Percentiles rank a stretch among this genome's conserved stretches.
phyloP scores from a whole-genome alignment of 169 alveolate genomes.

The Eimeria zaria region DNA sequence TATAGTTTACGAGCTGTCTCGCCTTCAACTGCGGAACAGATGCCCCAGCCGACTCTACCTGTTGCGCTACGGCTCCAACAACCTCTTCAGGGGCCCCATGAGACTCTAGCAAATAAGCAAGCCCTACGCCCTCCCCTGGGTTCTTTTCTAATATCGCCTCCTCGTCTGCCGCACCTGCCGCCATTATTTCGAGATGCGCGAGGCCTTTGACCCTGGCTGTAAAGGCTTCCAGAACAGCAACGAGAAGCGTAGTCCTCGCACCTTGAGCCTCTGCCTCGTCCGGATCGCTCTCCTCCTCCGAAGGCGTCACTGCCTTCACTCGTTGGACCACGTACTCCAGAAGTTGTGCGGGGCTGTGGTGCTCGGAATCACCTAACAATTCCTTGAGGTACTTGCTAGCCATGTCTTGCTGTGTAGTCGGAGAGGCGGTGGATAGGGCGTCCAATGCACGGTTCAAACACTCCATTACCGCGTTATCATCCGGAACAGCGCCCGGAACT shows the following conservation, averaged over 20 bases:
- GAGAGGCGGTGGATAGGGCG: not conserved
- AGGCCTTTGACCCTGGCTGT: not conserved
- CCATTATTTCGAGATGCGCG: not conserved
- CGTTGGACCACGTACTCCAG: not conserved
- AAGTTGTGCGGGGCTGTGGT: not conserved
- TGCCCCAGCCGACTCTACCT: not conserved
- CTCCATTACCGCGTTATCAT: not conserved
- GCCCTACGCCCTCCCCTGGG: not conserved
- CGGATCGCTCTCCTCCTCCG: not conserved
- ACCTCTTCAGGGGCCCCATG: not conserved
- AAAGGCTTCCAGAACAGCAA: not conserved
- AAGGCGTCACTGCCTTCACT: not conserved
- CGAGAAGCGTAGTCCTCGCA: not conserved
- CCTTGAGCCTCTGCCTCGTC: not conserved
- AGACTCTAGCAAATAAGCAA: not conserved
- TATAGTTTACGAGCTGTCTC: not conserved
- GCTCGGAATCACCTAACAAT: not conserved
- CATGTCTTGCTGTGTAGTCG: not conserved
- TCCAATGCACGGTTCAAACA: not conserved
- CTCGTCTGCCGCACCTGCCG: not conserved
- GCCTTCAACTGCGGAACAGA: not conserved
- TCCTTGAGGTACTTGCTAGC: not conserved
- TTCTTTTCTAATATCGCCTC: not conserved
- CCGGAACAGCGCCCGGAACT: not conserved
- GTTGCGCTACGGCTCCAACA: not conserved